phyloP scores from a whole-genome alignment of 2,329 filamentous ascomycete genomes.

The Xylariaceae sp. region DNA sequence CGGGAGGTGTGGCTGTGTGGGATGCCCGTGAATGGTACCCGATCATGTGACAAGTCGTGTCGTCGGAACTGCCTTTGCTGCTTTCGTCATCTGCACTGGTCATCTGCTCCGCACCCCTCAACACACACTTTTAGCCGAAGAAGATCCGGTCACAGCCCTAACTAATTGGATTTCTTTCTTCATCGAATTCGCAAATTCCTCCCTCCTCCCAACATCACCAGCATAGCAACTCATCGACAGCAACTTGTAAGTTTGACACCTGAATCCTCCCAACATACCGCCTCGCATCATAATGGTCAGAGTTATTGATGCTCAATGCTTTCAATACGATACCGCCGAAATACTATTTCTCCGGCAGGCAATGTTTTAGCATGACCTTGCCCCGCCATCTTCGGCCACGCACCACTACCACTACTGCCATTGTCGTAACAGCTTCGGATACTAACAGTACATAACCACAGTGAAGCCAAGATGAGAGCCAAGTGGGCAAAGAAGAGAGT shows the following conservation, averaged over 20 bases:
- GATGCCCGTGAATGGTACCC: too few relatives aligned
- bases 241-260: slow-evolving; percentile 33
- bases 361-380: slow-evolving; percentile 4
- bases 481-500: slow-evolving; percentile 99
- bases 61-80: neutral
- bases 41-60: too few relatives aligned
- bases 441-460: slow-evolving; percentile 25
- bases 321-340: neutral
- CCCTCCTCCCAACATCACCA: slow-evolving; percentile 35
- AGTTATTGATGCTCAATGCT: neutral
- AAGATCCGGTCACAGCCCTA: slow-evolving; percentile 37
- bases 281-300: slow-evolving; percentile 1
- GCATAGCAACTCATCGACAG: slow-evolving; percentile 38
- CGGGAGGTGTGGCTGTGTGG: too few relatives aligned
- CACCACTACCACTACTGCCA: slow-evolving; percentile 3
- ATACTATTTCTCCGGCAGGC: neutral
- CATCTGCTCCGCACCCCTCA: neutral
- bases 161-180: slow-evolving; percentile 31
- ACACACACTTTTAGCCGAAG: slow-evolving; percentile 23
- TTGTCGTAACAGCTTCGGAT: neutral
- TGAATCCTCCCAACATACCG: neutral
- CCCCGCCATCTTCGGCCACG: slow-evolving; percentile 7
- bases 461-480: slow-evolving; percentile 74
- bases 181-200: slow-evolving; percentile 31
- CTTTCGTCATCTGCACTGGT: neutral